phyloP scores from a whole-genome alignment of 2,329 filamentous ascomycete genomes.

The Chaetomium strumarium region DNA sequence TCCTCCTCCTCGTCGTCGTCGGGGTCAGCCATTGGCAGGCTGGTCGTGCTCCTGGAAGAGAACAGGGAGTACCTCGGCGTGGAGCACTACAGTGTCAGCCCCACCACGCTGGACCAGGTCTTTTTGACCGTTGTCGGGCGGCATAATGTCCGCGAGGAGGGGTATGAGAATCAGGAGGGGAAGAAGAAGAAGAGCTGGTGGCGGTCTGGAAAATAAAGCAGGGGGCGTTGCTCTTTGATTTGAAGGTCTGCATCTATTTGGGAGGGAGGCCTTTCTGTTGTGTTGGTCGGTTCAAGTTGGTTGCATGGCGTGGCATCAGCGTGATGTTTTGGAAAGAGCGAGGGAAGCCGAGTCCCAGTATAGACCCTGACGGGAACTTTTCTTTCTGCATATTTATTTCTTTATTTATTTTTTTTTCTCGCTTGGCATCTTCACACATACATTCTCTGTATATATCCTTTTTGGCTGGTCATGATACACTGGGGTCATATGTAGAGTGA shows the following conservation, averaged over 20 bases:
- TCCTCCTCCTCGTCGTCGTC: no score
- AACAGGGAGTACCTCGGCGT: slow-evolving; percentile 63
- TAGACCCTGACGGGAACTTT: no score
- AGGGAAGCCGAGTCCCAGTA: no score
- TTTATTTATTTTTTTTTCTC: no score
- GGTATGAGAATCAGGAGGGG: slow-evolving; percentile 38
- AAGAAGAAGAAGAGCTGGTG: slow-evolving; percentile 18
- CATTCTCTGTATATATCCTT: no score
- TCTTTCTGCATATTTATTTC: no score
- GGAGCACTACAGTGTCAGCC: slow-evolving; percentile 80
- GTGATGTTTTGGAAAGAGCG: no score
- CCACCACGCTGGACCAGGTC: slow-evolving; percentile 84
- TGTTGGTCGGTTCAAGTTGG: not conserved
- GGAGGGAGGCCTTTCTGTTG: not conserved
- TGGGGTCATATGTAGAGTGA: no score
- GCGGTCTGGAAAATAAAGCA: slow-evolving; percentile 6
- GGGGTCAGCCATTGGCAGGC: slow-evolving; percentile 54
- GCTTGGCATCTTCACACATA: no score
- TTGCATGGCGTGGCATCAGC: not conserved
- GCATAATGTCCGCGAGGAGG: slow-evolving; percentile 74
- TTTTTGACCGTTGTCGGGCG: slow-evolving; percentile 79
- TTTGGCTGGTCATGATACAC: no score
- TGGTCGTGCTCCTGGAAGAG: slow-evolving; percentile 70
- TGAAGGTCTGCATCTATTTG: no score
- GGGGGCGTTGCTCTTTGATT: no score